A percentile compares a stretch with the other conserved stretches of the same genome.
These are phyloP conservation scores for Pseudogymnoascus sp. DNA, from an alignment of 2,329 filamentous ascomycete genomes.

Conservation along the genomic window DNA sequence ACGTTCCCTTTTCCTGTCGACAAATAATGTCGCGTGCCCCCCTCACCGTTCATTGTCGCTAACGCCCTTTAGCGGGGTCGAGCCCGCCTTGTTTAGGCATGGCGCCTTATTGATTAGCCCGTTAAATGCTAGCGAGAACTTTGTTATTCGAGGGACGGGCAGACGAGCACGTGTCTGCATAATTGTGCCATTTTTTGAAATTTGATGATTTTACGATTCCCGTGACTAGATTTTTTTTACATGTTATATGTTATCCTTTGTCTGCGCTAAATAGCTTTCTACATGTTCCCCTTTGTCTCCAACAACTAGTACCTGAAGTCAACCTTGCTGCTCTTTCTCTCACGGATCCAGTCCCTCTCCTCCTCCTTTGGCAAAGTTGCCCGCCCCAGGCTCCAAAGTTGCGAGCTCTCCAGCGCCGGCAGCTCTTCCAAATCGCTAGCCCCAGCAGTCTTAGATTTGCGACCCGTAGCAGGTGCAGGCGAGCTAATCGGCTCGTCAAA, in stretches of 20 bases:
- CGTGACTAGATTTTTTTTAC: neutral
- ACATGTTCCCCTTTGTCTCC: neutral
- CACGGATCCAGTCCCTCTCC: neutral
- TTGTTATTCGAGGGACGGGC: conserved; percentile 4
- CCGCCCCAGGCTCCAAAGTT: neutral
- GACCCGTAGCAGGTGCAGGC: neutral
- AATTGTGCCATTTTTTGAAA: neutral
- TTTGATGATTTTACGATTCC: neutral
- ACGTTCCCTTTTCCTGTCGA: conserved; percentile 1
- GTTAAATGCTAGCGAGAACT: neutral
- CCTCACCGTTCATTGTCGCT: conserved; percentile 6
- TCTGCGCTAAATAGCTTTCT: neutral
- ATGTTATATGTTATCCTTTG: neutral
- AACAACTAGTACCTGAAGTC: conserved; percentile 2
- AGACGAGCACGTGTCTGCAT: neutral
- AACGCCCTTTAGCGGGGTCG: neutral
- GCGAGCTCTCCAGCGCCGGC: neutral
- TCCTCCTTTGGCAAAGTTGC: neutral
- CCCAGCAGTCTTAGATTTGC: neutral
- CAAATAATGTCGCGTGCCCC: conserved; percentile 8
- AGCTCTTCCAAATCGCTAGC: neutral
- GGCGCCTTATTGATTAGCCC: neutral
- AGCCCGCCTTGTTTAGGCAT: neutral
- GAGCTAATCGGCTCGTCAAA: neutral
- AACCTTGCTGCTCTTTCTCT: neutral